Conservation (phyloP, 2,329 filamentous ascomycete genomes). For the Zymoseptoria ardabiliae region DNA sequence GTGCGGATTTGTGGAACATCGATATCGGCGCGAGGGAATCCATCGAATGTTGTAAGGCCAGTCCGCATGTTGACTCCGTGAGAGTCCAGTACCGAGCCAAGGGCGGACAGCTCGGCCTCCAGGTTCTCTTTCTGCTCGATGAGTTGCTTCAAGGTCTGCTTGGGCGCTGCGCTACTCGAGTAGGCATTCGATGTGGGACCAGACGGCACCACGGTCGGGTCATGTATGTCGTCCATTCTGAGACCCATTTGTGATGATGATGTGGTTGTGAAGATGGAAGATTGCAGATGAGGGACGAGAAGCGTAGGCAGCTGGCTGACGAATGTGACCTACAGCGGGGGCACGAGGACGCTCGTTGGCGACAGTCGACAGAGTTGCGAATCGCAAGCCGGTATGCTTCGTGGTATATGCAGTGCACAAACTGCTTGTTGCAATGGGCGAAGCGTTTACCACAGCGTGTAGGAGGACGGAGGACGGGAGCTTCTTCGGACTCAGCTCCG, state of each 20-base stretch:
- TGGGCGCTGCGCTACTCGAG: conserved; percentile 43
- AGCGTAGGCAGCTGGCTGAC: neutral
- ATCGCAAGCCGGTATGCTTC: neutral
- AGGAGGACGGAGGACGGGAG: no score
- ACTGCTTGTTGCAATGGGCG: neutral
- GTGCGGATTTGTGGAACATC: conserved; percentile 94
- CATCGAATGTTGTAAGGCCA: conserved; percentile 75
- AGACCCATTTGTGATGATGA: conserved; percentile 40
- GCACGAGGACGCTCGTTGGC: neutral
- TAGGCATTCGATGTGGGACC: conserved; percentile 52
- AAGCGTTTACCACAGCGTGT: neutral
- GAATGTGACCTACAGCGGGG: neutral
- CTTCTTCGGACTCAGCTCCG: no score
- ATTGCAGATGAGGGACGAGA: neutral
- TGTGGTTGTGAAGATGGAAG: neutral
- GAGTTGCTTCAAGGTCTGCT: conserved; percentile 66
- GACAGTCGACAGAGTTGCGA: neutral
- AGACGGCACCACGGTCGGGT: conserved; percentile 63
- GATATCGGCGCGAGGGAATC: conserved; percentile 86
- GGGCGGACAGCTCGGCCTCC: conserved; percentile 77
- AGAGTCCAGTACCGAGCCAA: conserved; percentile 85
- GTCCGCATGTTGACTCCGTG: conserved; percentile 93
- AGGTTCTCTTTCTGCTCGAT: conserved; percentile 76
- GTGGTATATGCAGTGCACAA: neutral
- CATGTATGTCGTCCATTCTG: conserved; percentile 60